Evolutionary conservation across 2,329 filamentous ascomycete genomes (phyloP), one percentile per base, ranked within the genome.

Genomic region (Aspergillus sp.): DNA sequence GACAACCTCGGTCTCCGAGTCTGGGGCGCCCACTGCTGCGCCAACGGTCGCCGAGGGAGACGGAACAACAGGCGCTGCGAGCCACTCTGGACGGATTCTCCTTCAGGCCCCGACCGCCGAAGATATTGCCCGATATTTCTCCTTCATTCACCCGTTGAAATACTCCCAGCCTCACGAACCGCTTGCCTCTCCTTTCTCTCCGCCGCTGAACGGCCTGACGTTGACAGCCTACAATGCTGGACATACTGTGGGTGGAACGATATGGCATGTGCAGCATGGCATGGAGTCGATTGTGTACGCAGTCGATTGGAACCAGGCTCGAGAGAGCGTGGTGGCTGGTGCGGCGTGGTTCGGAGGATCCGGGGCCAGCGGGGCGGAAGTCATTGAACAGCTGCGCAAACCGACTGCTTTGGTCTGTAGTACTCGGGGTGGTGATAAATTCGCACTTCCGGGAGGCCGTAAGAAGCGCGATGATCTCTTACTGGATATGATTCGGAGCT

Each of bases 211-310:
- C 67, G 93, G 93, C 4, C 85, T 99, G 18, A 96, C 92, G 2
- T 91, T 99, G 65, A 99, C 95, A 0, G 95, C 95, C 0, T 98
- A 98, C 79, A 96, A 96, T 77, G 92, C 95, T 7, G 95, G 95
- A 64, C 94, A 97, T 73, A 97, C 94, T 0, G 85, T 98, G 0
- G 95, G 95, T 74, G 95, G 95, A 57, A 98, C 95, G 24, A 96
- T 99, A 80, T 99, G 95, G 95, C 94, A 98, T 71, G 93, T 99
- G 65, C 94, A 98, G 70, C 92, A 98, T 79, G 92, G 93, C 0
- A 84, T 97, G 72, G 95, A 99, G 75, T 97, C 93, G 0, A 94
- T 99, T 47, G 93, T 99, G 1, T 98, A 99, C 70, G 94, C 95
- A 0, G 91, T 97, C 18, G 94, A 98, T 71, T 99, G 95, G 95